These are phyloP conservation scores for Fusarium sterilihyphosum DNA, from an alignment of 2,329 filamentous ascomycete genomes.

Conservation along the genomic window DNA sequence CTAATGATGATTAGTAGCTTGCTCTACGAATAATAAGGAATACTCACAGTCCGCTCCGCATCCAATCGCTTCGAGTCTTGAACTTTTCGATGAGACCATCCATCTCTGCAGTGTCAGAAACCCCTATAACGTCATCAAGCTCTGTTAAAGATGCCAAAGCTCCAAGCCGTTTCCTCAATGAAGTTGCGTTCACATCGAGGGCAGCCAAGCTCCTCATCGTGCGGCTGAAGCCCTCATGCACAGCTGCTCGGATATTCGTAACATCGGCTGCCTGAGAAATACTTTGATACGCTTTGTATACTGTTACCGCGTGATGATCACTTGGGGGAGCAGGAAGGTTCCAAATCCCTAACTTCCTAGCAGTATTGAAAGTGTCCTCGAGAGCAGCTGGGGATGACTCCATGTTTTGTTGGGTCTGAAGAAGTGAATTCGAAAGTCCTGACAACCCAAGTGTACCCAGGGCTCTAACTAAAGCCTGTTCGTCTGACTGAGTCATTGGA, in stretches of 20 bases:
- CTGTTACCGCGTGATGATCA: conserved; percentile 70
- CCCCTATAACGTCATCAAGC: conserved; percentile 78
- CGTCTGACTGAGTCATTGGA: conserved; percentile 65
- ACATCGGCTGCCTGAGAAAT: conserved; percentile 74
- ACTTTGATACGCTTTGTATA: conserved; percentile 85
- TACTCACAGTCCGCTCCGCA: conserved; percentile 80
- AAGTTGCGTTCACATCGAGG: conserved; percentile 59
- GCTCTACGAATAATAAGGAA: background rate
- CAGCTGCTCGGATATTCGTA: conserved; percentile 60
- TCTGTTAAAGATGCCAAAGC: conserved; percentile 81
- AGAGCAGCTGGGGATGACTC: conserved; percentile 67
- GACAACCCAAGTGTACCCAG: conserved; percentile 84
- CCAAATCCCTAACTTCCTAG: conserved; percentile 89
- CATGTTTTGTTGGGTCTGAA: conserved; percentile 72
- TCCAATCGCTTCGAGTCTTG: conserved; percentile 75
- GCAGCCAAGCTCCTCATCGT: conserved; percentile 68
- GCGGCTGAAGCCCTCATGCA: conserved; percentile 71
- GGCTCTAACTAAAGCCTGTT: conserved; percentile 77
- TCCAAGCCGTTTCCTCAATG: conserved; percentile 65
- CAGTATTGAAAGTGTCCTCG: conserved; percentile 80
- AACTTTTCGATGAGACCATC: conserved; percentile 71
- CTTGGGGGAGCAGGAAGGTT: conserved; percentile 80
- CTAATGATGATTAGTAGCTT: conserved; percentile 51
- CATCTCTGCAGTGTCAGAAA: conserved; percentile 68
- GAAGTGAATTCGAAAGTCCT: conserved; percentile 83